Evolutionary conservation across 139 green algal genomes (phyloP).

Genomic region (Medakamo hakoo): DNA sequence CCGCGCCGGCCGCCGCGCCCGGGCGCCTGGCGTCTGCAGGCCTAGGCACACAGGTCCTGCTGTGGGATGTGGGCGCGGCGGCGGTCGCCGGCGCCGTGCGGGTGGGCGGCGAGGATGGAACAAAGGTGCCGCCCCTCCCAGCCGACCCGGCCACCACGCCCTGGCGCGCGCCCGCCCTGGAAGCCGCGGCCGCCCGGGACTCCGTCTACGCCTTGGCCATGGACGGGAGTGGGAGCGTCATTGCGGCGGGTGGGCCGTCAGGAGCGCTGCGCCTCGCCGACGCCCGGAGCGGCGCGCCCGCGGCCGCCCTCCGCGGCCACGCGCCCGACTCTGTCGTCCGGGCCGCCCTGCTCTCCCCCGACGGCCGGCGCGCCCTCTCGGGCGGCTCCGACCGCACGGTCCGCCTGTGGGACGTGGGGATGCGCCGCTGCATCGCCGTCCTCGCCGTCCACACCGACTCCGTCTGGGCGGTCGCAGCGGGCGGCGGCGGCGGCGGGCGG

Average conservation of each 20-base stretch:
- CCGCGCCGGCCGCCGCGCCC: no score
- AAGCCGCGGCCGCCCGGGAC: no score
- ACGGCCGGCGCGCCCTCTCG: slow-evolving; percentile 51
- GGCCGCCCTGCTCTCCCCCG: slow-evolving; percentile 25
- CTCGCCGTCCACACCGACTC: slow-evolving; percentile 63
- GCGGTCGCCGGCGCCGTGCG: no score
- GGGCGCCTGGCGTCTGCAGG: background rate
- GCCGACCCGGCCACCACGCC: background rate
- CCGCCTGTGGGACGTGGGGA: slow-evolving; percentile 76
- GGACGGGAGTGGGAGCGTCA: background rate
- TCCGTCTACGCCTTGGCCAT: background rate
- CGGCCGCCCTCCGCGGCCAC: no score
- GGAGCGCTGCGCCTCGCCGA: background rate
- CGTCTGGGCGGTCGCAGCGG: slow-evolving; percentile 62
- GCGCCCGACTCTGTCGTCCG: no score
- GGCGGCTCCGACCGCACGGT: slow-evolving; percentile 68
- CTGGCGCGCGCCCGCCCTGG: no score
- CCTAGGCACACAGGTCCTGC: background rate
- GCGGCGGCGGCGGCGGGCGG: slow-evolving; percentile 9
- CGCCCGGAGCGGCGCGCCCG: no score
- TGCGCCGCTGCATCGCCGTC: slow-evolving; percentile 60
- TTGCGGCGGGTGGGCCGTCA: background rate
- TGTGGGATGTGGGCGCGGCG: background rate
- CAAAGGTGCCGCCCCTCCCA: no score
- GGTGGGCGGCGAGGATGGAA: no score